Percentiles rank a stretch among this genome's conserved stretches.
These are phyloP conservation scores for Thinopyrum elongatum DNA, from an alignment of 176 grass and related monocot species.

Conservation along the genomic window DNA sequence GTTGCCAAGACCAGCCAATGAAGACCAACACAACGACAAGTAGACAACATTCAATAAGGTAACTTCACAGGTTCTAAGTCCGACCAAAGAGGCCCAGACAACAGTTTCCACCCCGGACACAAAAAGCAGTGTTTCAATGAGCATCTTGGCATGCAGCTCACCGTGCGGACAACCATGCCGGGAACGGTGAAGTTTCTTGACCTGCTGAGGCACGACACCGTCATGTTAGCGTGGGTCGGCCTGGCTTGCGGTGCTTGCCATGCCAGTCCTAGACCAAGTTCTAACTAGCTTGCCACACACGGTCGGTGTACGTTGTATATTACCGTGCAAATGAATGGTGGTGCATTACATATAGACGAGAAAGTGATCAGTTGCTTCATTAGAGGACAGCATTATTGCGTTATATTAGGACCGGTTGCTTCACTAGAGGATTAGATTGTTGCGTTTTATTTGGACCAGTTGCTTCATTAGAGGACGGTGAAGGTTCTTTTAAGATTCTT, in stretches of 20 bases:
- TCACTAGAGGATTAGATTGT: too few species aligned
- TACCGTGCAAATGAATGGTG: background rate
- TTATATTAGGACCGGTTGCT: too few species aligned
- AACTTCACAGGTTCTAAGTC: too few species aligned
- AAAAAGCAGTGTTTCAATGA: too few species aligned
- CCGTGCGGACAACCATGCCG: background rate
- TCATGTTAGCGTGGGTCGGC: background rate
- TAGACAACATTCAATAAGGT: too few species aligned
- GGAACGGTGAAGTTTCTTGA: slow-evolving; percentile 8
- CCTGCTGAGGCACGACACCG: background rate
- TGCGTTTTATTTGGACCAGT: too few species aligned
- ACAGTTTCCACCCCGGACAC: too few species aligned
- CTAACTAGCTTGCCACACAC: background rate
- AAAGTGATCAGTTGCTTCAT: background rate
- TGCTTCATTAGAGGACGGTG: background rate
- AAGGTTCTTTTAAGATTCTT: background rate
- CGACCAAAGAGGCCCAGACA: too few species aligned
- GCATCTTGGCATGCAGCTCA: background rate
- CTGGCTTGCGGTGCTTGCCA: background rate
- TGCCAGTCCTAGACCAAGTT: slow-evolving; percentile 14
- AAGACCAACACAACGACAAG: too few species aligned
- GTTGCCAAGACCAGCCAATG: background rate
- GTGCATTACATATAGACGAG: background rate
- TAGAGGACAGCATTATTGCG: background rate
- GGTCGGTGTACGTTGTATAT: background rate